Evolutionary conservation across 805 yeast genomes (phyloP), one percentile per base, ranked within the genome.

Genomic region (Wickerhamomyces queroliae): DNA sequence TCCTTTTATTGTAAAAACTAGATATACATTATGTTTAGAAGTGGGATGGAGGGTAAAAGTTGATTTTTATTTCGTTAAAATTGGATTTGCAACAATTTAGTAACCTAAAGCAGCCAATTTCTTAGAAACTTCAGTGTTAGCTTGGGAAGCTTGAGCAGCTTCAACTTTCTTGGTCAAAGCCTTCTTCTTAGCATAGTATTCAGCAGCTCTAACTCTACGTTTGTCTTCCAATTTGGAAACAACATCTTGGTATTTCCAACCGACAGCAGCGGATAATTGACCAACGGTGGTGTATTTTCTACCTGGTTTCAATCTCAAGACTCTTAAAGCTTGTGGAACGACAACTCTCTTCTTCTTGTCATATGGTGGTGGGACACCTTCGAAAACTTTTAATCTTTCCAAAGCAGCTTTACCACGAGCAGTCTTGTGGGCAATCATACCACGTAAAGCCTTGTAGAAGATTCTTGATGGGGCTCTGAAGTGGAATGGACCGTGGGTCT

Each of bases 381-480:
- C 99, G 66, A 87, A 93, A 61, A 91, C 98, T 91, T 93, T 88
- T 64, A 93, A 86, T 78, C 97, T 90, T 80, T 90, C 98, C 67
- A 93, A 74, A 64, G 99, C 99, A 69, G 98, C 98, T 80, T 87
- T 85, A 76, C 99, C 99, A 77, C 98, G 93, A 62, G 98, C 93
- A 60, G 99, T 93, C 89, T 93, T 93, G 90, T 93, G 98, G 70
- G 96, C 78, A 65, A 93, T 77, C 99, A 93, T 93, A 78, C 99
- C 99, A 71, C 96, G 86, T 70, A 93, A 74, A 66, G 99, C 97
- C 85, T 93, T 93, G 95, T 90, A 90, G 76, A 93, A 89, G 76
- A 93, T 91, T 78, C 98, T 89, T 53, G 98, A 90, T 73, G 99
- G 99, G 53, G 99, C 99, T 78, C 98, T 93, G 96, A 93, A 93